Evolutionary conservation across 805 yeast species (phyloP).

Genomic region (Sugiyamaella americana): DNA sequence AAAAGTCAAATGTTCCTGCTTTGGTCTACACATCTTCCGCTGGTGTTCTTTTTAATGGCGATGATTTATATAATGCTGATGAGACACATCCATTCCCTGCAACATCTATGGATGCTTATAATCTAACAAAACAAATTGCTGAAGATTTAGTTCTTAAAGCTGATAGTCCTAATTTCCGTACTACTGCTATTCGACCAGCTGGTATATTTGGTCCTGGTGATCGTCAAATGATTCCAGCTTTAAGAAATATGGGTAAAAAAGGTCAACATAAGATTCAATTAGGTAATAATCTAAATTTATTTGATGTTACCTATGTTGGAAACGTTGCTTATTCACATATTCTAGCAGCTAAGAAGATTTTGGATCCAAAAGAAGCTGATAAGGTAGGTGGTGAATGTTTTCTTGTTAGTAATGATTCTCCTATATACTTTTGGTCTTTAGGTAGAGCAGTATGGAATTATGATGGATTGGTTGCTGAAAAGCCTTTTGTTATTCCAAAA

Average conservation of each 20-base stretch:
- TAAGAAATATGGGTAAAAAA: constrained; percentile 69
- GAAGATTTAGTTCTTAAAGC: constrained; percentile 76
- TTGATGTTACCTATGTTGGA: constrained; percentile 98
- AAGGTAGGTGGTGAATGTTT: constrained; percentile 78
- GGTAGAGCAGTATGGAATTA: constrained; percentile 97
- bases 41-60: constrained; percentile 96
- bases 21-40: constrained; percentile 95
- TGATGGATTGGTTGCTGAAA: constrained; percentile 75
- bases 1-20: constrained; percentile 43
- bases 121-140: constrained; percentile 89
- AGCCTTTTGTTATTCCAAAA: constrained; percentile 60
- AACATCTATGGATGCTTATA: constrained; percentile 93
- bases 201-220: constrained; percentile 99
- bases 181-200: constrained; percentile 91
- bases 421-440: constrained; percentile 93
- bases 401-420: constrained; percentile 89
- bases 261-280: constrained; percentile 91
- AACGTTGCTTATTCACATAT: constrained; percentile 97
- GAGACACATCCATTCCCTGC: constrained; percentile 92
- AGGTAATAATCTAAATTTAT: constrained; percentile 88
- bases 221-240: constrained; percentile 90
- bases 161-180: constrained; percentile 56
- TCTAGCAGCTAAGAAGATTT: constrained; percentile 73
- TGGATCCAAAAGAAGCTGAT: constrained; percentile 38
- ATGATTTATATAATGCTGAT: constrained; percentile 83